phyloP scores from a whole-genome alignment of 1,139 yeast genomes.

The Scheffersomyces quercinus region DNA sequence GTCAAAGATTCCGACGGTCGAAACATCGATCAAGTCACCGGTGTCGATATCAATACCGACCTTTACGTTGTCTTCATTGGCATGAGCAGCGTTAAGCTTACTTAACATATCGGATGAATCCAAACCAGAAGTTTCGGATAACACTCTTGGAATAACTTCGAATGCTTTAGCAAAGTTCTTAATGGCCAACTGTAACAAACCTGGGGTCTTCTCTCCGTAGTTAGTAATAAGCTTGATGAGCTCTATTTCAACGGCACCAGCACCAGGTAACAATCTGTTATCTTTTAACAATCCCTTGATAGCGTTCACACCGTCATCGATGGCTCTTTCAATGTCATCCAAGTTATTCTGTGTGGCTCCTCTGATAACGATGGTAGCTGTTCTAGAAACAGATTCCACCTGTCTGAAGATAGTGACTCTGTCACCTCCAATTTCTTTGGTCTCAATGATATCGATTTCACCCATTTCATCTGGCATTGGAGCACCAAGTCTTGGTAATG shows the following conservation, averaged over 20 bases:
- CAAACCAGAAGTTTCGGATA: slow-evolving; percentile 93
- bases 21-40: slow-evolving; percentile 56
- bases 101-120: slow-evolving; percentile 88
- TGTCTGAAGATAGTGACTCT: slow-evolving; percentile 94
- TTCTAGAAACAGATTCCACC: slow-evolving; percentile 65
- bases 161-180: slow-evolving; percentile 93
- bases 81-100: slow-evolving; percentile 83
- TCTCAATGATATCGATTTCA: slow-evolving; percentile 80
- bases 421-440: slow-evolving; percentile 95
- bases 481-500: slow-evolving; percentile 91
- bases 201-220: slow-evolving; percentile 93
- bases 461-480: slow-evolving; percentile 97
- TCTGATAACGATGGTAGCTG: slow-evolving; percentile 89
- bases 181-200: slow-evolving; percentile 87
- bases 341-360: slow-evolving; percentile 96
- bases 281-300: slow-evolving; percentile 87
- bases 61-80: slow-evolving; percentile 57
- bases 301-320: slow-evolving; percentile 94
- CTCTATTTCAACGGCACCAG: slow-evolving; percentile 95
- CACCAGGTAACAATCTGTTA: slow-evolving; percentile 84
- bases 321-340: slow-evolving; percentile 95
- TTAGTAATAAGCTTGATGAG: slow-evolving; percentile 75
- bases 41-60: slow-evolving; percentile 26
- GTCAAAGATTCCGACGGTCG: slow-evolving; percentile 71
- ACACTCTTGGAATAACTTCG: slow-evolving; percentile 88